Conservation (phyloP, 2,329 filamentous ascomycete genomes). For the Clonostachys byssicola region DNA sequence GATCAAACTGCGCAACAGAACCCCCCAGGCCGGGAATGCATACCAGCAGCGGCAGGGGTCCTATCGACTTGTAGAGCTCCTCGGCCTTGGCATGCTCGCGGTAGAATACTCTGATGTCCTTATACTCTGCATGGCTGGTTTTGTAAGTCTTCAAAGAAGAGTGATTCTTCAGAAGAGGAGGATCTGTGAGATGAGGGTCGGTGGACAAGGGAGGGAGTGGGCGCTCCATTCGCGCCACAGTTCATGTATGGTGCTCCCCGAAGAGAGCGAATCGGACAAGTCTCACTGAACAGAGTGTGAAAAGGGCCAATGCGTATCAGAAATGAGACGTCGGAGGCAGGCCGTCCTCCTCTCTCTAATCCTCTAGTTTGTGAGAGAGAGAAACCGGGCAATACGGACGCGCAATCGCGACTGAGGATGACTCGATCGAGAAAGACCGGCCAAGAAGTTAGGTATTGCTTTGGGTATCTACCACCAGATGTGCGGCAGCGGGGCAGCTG, state of each 20-base stretch:
- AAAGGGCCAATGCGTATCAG: too few relatives aligned
- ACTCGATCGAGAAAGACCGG: too few relatives aligned
- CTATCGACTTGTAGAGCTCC: conserved; percentile 70
- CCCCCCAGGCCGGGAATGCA: conserved; percentile 94
- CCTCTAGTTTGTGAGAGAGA: too few relatives aligned
- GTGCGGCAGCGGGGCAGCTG: too few relatives aligned
- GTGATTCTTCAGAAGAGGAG: conserved; percentile 74
- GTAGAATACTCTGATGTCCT: conserved; percentile 77
- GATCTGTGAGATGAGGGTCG: conserved; percentile 58
- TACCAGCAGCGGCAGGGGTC: conserved; percentile 77
- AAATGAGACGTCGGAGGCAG: too few relatives aligned
- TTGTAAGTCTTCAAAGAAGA: conserved; percentile 68
- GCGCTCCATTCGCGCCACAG: neutral
- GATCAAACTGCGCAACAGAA: conserved; percentile 81
- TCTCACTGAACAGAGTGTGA: too few relatives aligned
- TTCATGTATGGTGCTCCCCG: neutral
- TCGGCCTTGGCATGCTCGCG: conserved; percentile 76
- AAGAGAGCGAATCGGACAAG: neutral
- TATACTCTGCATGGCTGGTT: conserved; percentile 68
- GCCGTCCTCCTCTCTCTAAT: too few relatives aligned
- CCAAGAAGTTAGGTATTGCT: too few relatives aligned
- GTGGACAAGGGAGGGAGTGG: conserved; percentile 5
- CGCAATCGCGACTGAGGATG: too few relatives aligned
- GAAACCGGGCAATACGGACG: too few relatives aligned
- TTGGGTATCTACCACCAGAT: too few relatives aligned